A percentile compares a stretch with the other conserved stretches of the same genome.
phyloP scores from a whole-genome alignment of 2,329 filamentous ascomycete genomes.

The Penicillium sp. region DNA sequence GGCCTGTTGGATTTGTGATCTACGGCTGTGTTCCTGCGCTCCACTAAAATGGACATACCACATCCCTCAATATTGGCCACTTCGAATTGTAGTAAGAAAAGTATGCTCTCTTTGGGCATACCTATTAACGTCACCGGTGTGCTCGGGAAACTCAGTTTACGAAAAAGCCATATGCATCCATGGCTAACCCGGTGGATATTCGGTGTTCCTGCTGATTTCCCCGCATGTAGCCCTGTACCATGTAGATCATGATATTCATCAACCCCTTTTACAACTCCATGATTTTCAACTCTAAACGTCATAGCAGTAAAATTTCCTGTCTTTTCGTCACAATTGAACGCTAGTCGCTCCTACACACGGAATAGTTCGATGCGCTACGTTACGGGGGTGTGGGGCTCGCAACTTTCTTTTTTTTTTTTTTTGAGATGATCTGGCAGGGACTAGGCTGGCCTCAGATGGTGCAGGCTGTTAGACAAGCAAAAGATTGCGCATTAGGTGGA shows the following conservation, averaged over 20 bases:
- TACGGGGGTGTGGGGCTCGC: neutral
- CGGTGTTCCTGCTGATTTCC: neutral
- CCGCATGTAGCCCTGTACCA: conserved; percentile 2
- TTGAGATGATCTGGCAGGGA: conserved; percentile 4
- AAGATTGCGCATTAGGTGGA: neutral
- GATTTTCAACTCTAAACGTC: conserved; percentile 7
- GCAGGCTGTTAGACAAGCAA: neutral
- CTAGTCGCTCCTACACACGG: conserved; percentile 3
- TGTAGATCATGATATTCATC: conserved; percentile 6
- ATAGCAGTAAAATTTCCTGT: neutral
- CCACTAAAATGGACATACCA: neutral
- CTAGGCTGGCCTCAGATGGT: neutral
- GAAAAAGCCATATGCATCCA: neutral
- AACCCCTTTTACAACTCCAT: neutral
- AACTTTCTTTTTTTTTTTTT: conserved; percentile 4
- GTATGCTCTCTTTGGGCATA: neutral
- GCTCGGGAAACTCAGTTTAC: too few species aligned
- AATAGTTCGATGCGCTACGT: conserved; percentile 4
- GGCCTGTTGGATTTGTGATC: conserved; percentile 2
- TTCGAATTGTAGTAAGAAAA: neutral
- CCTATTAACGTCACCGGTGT: neutral
- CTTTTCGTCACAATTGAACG: neutral
- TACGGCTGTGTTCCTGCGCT: neutral
- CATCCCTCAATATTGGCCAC: neutral
- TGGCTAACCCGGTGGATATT: neutral